Evolutionary conservation across 768 basidiomycete genomes (phyloP).

Genomic region (Mycena pura): DNA sequence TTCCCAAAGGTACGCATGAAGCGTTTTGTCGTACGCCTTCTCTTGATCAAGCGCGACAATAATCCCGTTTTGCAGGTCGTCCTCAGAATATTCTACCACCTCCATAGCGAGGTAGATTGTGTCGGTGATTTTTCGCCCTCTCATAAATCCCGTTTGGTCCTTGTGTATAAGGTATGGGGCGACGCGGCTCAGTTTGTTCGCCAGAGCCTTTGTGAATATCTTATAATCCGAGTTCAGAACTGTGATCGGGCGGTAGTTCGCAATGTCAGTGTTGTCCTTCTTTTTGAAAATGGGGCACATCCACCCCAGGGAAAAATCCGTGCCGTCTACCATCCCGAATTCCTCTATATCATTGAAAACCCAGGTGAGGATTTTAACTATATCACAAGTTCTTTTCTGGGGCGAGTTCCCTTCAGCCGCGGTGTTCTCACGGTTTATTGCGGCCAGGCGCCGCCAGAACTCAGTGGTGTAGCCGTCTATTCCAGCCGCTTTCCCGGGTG

Average conservation of each 20-base stretch:
- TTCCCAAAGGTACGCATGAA: conserved; percentile 2
- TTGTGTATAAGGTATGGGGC: not conserved
- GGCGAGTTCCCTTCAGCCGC: not conserved
- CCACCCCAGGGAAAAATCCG: not conserved
- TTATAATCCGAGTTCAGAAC: conserved; percentile 20
- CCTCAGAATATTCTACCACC: conserved; percentile 9
- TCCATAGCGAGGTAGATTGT: conserved; percentile 25
- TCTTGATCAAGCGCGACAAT: too few relatives aligned
- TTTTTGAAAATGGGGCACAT: too few relatives aligned
- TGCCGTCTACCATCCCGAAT: not conserved
- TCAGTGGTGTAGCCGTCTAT: not conserved
- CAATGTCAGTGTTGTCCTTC: too few relatives aligned
- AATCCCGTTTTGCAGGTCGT: conserved; percentile 14
- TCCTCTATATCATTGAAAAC: not conserved
- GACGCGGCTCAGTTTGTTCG: conserved; percentile 4
- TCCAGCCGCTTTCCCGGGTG: not conserved
- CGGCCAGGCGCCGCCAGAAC: not conserved
- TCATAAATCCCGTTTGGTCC: conserved; percentile 36
- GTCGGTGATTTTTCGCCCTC: conserved; percentile 26
- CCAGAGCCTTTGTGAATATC: conserved; percentile 13
- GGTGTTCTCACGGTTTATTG: not conserved
- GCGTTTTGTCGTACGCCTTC: too few relatives aligned
- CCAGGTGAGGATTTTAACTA: not conserved
- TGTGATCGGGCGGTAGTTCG: conserved; percentile 30
- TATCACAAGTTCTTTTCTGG: not conserved